Conservation (phyloP, 1,284 basidiomycete genomes). For the Vanrija humicola region DNA sequence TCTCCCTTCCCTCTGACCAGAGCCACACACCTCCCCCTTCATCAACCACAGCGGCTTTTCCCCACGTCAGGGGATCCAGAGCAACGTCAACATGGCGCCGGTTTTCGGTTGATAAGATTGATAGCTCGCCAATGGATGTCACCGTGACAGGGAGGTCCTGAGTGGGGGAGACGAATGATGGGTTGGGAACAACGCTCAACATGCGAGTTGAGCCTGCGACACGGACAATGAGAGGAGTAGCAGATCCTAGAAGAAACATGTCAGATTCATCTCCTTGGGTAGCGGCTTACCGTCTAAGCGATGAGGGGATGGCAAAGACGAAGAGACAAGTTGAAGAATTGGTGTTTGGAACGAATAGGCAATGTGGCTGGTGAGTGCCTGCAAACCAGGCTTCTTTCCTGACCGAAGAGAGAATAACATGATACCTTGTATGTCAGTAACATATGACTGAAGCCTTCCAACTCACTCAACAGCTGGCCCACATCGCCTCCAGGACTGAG, state of each 20-base stretch:
- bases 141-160: constrained; percentile 7
- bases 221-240: constrained; percentile 24
- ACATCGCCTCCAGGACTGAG: constrained; percentile 30
- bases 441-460: no score
- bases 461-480: constrained; percentile 31
- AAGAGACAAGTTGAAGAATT: constrained; percentile 1
- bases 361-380: no score
- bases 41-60: constrained; percentile 31
- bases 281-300: background rate
- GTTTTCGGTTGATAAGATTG: constrained; percentile 13
- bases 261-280: background rate
- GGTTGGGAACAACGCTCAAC: constrained; percentile 23
- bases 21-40: constrained; percentile 39
- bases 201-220: constrained; percentile 21
- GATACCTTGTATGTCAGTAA: no score
- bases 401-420: no score
- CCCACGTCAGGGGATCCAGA: constrained; percentile 26
- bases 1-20: constrained; percentile 31
- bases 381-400: no score
- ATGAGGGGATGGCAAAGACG: background rate
- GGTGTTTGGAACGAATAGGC: background rate
- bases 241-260: constrained; percentile 15
- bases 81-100: constrained; percentile 31
- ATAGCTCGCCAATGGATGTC: constrained; percentile 11
- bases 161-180: constrained; percentile 12